Percentiles rank a stretch among this genome's conserved stretches.
These are phyloP conservation scores for Xylaria sp. DNA, from an alignment of 2,329 filamentous ascomycete genomes.

Conservation along the genomic window DNA sequence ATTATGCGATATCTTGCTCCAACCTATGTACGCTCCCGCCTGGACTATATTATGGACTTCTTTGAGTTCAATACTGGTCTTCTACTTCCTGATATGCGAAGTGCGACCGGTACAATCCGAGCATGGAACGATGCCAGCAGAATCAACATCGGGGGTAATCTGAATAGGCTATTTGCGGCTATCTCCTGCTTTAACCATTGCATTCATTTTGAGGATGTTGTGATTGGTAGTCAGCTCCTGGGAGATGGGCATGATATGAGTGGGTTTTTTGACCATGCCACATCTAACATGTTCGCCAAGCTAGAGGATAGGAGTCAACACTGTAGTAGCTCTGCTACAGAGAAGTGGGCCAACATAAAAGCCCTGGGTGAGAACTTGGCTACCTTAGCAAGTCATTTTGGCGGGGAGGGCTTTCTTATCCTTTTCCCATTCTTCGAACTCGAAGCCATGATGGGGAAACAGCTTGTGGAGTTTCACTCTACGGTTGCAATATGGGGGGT, in stretches of 20 bases:
- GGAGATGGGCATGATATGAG: background rate
- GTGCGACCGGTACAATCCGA: background rate
- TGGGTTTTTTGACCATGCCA: background rate
- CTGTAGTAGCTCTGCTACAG: too few species aligned
- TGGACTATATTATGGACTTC: background rate
- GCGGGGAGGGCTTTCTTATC: background rate
- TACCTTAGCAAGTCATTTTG: background rate
- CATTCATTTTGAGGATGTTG: background rate
- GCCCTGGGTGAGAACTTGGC: background rate
- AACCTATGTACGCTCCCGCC: background rate
- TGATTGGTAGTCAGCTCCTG: background rate
- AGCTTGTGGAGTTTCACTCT: background rate
- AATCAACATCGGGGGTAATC: background rate
- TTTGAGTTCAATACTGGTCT: too few species aligned
- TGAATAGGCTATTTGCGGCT: background rate
- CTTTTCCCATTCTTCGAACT: background rate
- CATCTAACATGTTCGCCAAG: background rate
- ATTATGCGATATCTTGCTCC: background rate
- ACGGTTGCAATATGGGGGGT: background rate
- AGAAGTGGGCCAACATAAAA: background rate
- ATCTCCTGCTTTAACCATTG: background rate
- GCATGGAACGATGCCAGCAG: background rate
- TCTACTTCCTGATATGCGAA: background rate
- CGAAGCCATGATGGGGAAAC: background rate
- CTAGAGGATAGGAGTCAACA: background rate